Evolutionary conservation across 306 rosid genomes (phyloP), one percentile per base, ranked within the genome.

Genomic region (Acacia crassicarpa): DNA sequence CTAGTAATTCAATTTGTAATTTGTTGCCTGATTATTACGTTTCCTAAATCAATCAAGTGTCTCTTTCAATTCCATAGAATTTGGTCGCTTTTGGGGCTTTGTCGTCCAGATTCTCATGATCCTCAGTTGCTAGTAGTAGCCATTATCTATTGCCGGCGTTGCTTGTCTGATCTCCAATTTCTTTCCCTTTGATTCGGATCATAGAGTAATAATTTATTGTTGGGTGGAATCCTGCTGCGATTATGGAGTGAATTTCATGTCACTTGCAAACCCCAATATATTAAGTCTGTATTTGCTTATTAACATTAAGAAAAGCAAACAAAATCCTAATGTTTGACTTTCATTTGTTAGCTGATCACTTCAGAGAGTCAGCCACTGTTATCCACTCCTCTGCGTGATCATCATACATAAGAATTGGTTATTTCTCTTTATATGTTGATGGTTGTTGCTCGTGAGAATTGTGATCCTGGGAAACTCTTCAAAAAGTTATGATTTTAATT

Each of bases 141-240:
- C 70, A 0, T 74, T 67, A 33, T 40, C 67, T 71, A 22, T 51
- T 53, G 80, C 41, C 67, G 51, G 79, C 44, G 32, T 43, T 59
- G 20, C 59, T 53, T 14, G 54, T 62, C 53, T 82, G 81, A 85
- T 78, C 56, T 59, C 48, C 63, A 44, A 11, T 70, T 65, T 30
- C 14, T 19, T 6, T 9, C 10, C 56, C 0, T 62, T 23, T 71
- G 51, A 5, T 43, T 71, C 30, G 14, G 38, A 48, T 58, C 35
- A 7, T 12, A 22, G 3, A 25, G 79, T 58, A 14, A 9, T 73
- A 72, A 71, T 56, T 25, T 51, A 15, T 70, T 43, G n/a, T 71
- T 43, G 38, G 38, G 75, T 70, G 75, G 75, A 43, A 41, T 22
- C 75, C 13, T 71, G 56, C 19, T 20, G 44, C 19, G 56, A 71